A percentile compares a stretch with the other conserved stretches of the same genome.
These are phyloP conservation scores for Ganoderma boninense DNA, from an alignment of 1,284 basidiomycete species.

Conservation along the genomic window DNA sequence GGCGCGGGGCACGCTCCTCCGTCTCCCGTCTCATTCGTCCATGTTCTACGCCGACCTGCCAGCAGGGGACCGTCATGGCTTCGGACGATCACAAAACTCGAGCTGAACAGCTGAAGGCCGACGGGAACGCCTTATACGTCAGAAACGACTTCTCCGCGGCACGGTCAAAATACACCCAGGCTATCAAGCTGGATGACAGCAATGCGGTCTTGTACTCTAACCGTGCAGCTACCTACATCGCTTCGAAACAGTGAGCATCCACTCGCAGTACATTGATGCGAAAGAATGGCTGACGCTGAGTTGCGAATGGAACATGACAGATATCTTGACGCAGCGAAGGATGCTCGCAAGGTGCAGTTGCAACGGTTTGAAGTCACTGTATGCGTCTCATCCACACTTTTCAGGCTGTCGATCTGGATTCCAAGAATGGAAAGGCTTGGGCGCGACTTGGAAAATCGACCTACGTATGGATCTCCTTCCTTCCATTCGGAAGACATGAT, in stretches of 20 bases:
- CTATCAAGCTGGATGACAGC: constrained; percentile 39
- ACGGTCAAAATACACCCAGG: constrained; percentile 43
- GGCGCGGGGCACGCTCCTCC: background rate
- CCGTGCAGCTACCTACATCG: constrained; percentile 35
- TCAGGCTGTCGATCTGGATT: constrained; percentile 46
- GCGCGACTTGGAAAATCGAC: constrained; percentile 42
- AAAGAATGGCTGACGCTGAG: background rate
- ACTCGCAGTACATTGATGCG: background rate
- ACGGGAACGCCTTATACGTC: constrained; percentile 44
- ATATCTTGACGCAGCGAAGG: constrained; percentile 34
- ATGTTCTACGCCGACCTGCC: background rate
- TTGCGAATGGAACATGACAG: constrained; percentile 12
- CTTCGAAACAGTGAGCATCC: constrained; percentile 26
- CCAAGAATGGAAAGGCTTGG: constrained; percentile 47
- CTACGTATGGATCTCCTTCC: constrained; percentile 35
- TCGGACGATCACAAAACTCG: constrained; percentile 24
- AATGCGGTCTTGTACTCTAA: constrained; percentile 47
- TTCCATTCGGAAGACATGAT: constrained; percentile 1
- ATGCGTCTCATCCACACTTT: background rate
- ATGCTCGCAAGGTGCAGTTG: constrained; percentile 32
- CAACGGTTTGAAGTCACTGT: background rate
- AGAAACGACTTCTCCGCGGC: constrained; percentile 41
- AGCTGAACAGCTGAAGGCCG: constrained; percentile 41
- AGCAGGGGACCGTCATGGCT: constrained; percentile 20
- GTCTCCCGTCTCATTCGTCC: background rate